phyloP scores from a whole-genome alignment of 2,329 filamentous ascomycete species.

The Fusarium verticillioides region DNA sequence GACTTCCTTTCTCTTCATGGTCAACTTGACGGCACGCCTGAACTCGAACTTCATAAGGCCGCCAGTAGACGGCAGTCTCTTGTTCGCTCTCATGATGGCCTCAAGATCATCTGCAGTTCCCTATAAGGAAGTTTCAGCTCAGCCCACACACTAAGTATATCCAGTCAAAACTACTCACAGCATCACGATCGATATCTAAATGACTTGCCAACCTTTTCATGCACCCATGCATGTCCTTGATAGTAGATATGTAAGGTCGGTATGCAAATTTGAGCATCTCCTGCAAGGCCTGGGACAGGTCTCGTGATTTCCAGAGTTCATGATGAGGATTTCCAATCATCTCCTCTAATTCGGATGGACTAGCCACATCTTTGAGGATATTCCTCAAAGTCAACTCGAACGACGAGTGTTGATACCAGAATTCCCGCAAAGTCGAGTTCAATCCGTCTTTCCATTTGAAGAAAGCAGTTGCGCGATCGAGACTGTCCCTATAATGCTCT shows the following conservation, averaged over 20 bases:
- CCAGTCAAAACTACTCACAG: background rate
- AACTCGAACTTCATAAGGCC: background rate
- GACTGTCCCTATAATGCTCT: background rate
- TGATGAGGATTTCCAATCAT: background rate
- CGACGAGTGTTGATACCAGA: background rate
- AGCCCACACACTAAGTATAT: accelerated
- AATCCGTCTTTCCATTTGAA: background rate
- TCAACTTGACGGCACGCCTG: background rate
- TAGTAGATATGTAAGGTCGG: background rate
- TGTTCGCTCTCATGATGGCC: background rate
- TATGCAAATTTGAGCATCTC: background rate
- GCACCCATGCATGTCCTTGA: background rate
- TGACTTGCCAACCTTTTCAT: background rate
- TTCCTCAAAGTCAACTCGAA: background rate
- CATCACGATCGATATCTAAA: background rate
- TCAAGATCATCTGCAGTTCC: background rate
- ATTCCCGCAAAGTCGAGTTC: background rate
- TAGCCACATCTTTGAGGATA: background rate
- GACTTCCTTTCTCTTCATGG: background rate
- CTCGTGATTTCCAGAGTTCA: background rate
- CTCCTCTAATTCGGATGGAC: background rate
- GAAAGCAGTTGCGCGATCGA: background rate
- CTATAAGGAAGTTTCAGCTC: accelerated
- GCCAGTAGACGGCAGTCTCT: accelerated
- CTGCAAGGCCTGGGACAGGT: background rate